Conservation (phyloP, 306 rosid species). For the Vachellia collinsii region DNA sequence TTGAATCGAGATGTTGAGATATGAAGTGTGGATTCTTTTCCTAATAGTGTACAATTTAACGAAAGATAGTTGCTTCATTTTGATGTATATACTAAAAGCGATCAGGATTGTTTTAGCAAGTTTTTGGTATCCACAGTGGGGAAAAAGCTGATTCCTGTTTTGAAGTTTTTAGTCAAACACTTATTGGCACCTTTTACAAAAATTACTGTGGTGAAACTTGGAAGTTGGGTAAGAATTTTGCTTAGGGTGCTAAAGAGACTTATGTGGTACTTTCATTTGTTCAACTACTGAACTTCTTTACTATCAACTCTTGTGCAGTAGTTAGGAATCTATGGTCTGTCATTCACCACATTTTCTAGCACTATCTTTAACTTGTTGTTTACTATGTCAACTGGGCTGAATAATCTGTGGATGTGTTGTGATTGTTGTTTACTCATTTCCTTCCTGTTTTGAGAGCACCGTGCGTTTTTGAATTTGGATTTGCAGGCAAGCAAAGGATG, state of each 20-base stretch:
- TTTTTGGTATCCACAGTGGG: not conserved
- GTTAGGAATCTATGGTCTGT: not conserved
- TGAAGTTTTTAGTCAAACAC: not conserved
- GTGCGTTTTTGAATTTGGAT: not conserved
- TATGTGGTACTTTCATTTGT: not conserved
- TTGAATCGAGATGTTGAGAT: slow-evolving; percentile 5
- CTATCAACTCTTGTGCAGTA: not conserved
- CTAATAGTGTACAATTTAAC: not conserved
- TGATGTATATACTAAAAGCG: not conserved
- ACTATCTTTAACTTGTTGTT: not conserved
- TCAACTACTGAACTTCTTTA: not conserved
- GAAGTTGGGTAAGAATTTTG: not conserved
- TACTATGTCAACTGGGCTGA: not conserved
- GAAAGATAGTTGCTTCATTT: slow-evolving; percentile 3
- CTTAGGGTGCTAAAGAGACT: not conserved
- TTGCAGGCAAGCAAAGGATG: slow-evolving; percentile 78
- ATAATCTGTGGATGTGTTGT: not conserved
- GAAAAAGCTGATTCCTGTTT: not conserved
- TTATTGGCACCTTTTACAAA: not conserved
- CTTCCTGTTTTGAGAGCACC: not conserved
- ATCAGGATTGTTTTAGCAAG: not conserved
- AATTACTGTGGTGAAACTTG: not conserved
- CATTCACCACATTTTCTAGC: not conserved
- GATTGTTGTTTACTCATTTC: not conserved
- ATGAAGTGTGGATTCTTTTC: not conserved